Evolutionary conservation across 2,329 filamentous ascomycete genomes (phyloP).

Genomic region (Neocucurbitaria cava): DNA sequence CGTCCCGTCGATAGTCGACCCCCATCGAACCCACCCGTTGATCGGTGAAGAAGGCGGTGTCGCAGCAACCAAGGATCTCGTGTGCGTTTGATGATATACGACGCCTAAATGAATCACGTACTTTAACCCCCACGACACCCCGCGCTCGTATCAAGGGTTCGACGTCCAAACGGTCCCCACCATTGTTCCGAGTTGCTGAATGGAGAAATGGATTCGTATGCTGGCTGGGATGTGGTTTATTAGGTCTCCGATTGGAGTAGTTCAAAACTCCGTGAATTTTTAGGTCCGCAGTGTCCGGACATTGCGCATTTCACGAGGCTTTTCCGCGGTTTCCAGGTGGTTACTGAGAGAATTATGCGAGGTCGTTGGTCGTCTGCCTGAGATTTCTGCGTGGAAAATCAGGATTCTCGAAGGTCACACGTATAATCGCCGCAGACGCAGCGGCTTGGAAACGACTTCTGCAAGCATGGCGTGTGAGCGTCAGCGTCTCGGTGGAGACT

Average conservation of each 20-base stretch:
- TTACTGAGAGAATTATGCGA: constrained; percentile 6
- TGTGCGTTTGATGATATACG: constrained; percentile 22
- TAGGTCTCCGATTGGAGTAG: constrained; percentile 18
- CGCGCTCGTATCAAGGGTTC: constrained; percentile 26
- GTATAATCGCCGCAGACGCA: constrained; percentile 11
- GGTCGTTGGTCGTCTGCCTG: constrained; percentile 7
- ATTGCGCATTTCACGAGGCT: constrained; percentile 10
- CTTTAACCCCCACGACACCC: constrained; percentile 34
- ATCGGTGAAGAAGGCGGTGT: constrained; percentile 16
- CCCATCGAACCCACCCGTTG: constrained; percentile 24
- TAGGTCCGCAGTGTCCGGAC: constrained; percentile 5
- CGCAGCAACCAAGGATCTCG: constrained; percentile 8
- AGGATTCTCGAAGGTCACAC: constrained; percentile 7
- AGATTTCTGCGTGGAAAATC: background rate
- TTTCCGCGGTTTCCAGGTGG: constrained; percentile 19
- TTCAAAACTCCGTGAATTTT: constrained; percentile 12
- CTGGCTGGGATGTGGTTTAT: constrained; percentile 9
- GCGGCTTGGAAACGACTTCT: constrained; percentile 15
- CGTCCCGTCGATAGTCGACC: constrained; percentile 16
- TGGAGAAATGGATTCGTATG: constrained; percentile 9
- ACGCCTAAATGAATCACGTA: constrained; percentile 41
- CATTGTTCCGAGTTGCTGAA: constrained; percentile 13
- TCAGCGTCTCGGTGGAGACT: constrained; percentile 10
- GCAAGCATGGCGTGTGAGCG: constrained; percentile 20
- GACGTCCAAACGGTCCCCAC: constrained; percentile 10